A percentile compares a stretch with the other conserved stretches of the same genome.
These are phyloP conservation scores for Ziziphus jujuba DNA, from an alignment of 306 rosid genomes.

Conservation along the genomic window DNA sequence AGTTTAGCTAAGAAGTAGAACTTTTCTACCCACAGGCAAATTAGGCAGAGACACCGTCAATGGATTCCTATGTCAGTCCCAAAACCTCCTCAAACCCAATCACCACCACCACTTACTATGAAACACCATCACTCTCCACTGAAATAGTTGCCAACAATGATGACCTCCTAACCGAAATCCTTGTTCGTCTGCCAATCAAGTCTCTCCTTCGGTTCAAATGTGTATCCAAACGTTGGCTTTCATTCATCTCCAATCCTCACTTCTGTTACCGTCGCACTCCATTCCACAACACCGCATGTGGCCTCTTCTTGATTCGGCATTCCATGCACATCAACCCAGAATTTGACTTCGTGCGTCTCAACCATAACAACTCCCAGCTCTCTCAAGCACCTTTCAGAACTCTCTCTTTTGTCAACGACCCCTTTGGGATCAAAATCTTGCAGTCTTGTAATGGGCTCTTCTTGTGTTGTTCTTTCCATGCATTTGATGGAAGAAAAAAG, in stretches of 20 bases:
- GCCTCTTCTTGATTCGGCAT: slow-evolving; percentile 3
- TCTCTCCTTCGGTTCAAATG: slow-evolving; percentile 27
- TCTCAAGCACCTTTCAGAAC: slow-evolving; percentile 1
- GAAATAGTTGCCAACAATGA: slow-evolving; percentile 15
- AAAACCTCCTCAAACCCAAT: background rate
- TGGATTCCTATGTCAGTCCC: background rate
- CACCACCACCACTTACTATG: background rate
- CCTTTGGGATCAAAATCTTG: slow-evolving; percentile 4
- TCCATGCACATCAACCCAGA: background rate
- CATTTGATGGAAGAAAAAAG: background rate
- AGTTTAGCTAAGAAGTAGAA: background rate
- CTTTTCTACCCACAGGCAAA: background rate
- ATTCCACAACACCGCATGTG: background rate
- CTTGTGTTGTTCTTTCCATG: slow-evolving; percentile 13
- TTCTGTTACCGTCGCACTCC: slow-evolving; percentile 1
- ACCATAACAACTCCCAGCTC: background rate
- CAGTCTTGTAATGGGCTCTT: slow-evolving; percentile 32
- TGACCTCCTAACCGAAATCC: slow-evolving; percentile 20
- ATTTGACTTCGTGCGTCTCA: slow-evolving; percentile 8
- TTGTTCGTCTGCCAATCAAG: slow-evolving; percentile 28
- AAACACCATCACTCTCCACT: background rate
- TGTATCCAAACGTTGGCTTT: slow-evolving; percentile 34
- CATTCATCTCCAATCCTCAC: slow-evolving; percentile 26
- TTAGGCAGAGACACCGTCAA: background rate
- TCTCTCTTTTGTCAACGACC: background rate